Base-by-base conservation (phyloP, 495 filamentous ascomycete species). In the Parmelia sp. region DNA sequence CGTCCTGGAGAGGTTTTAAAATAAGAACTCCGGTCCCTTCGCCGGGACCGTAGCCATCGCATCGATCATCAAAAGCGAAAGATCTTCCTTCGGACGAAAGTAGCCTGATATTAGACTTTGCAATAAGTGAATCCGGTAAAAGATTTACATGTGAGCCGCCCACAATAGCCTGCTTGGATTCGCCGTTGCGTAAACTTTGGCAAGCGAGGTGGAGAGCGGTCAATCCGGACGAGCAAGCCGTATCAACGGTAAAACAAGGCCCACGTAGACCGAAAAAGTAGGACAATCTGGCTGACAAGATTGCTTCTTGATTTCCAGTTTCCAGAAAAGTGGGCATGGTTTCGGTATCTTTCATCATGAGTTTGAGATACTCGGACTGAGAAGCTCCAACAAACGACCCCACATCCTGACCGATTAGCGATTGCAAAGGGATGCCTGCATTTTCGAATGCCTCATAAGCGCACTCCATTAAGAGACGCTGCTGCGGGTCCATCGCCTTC, bases 401-500 rank as follows among this genome's bases (percentile, higher is more conserved):
- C 10, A 61, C 59, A 27, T 51, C 19, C 11, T 37, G 17, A n/a
- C 59, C 59, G 3, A 37, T 23, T 1, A 61, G 5, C 3, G 44
- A 53, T 10, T 47, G n/a, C 5, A 53, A 23, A 21, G 59, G 44
- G 9, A 61, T 51, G 4, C 59, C 59, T 9, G 78, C 80, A 12
- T 78, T 80, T 63, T 86, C 83, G 31, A 86, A 68, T 0, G 82
- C 83, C 62, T 80, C 79, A 65, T 83, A 86, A 4, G 80, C 74
- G 12, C 77, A 77, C 66, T 86, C 83, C 27, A 87, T 73, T 21
- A 79, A 58, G 37, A 82, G 62, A 21, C 84, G 74, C 59, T 85
- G 83, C 68, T 82, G 79, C 1, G 84, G 84, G 66, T 87, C 83
- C 45, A 85, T 82, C 36, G 81, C 74, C 39, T 76, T 74, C 3